These are phyloP conservation scores for Neophaeococcomyces aloes DNA, from an alignment of 2,329 filamentous ascomycete species.

Conservation along the genomic window DNA sequence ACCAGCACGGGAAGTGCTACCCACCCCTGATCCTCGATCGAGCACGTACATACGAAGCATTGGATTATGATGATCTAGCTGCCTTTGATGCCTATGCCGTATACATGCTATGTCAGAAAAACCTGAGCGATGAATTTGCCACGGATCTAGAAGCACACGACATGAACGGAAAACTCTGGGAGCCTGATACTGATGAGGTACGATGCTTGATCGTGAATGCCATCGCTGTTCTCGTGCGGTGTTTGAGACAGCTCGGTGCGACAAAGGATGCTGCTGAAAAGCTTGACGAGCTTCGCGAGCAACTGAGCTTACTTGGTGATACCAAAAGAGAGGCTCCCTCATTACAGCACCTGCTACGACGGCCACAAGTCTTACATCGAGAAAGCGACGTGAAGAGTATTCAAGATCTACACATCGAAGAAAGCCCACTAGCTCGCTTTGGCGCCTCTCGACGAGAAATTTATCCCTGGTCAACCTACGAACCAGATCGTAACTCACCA, in stretches of 20 bases:
- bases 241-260: slow-evolving; percentile 23
- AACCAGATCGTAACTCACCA: slow-evolving; percentile 47
- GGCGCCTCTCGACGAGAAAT: slow-evolving; percentile 42
- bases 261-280: slow-evolving; percentile 1
- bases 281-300: slow-evolving; percentile 24
- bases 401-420: not conserved
- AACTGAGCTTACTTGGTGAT: not conserved
- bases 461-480: slow-evolving; percentile 54
- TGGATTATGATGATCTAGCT: slow-evolving; percentile 83
- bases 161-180: slow-evolving; percentile 24
- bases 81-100: slow-evolving; percentile 84
- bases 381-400: not conserved
- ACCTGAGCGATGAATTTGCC: slow-evolving; percentile 67
- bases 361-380: not conserved
- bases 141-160: slow-evolving; percentile 59
- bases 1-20: slow-evolving; percentile 5
- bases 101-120: slow-evolving; percentile 74
- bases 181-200: slow-evolving; percentile 38
- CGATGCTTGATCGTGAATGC: not conserved
- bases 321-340: not conserved
- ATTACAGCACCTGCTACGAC: not conserved
- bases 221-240: slow-evolving; percentile 6
- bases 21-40: slow-evolving; percentile 34
- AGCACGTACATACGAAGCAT: slow-evolving; percentile 57
- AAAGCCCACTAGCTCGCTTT: slow-evolving; percentile 6